These are phyloP conservation scores for Xylariaceae sp. DNA, from an alignment of 2,329 filamentous ascomycete genomes.

Conservation along the genomic window DNA sequence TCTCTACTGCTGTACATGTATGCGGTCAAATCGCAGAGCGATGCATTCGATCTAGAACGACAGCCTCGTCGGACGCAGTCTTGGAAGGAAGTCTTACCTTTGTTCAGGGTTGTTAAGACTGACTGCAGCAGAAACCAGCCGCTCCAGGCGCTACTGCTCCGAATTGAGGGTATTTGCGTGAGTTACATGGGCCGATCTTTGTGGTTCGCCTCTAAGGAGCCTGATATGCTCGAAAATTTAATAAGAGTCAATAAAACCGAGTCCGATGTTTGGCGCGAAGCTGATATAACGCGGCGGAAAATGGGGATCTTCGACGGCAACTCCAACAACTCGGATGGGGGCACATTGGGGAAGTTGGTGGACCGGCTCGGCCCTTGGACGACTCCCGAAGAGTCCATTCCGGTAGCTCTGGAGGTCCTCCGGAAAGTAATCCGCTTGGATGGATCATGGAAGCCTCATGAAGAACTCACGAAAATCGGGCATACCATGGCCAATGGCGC, in stretches of 20 bases:
- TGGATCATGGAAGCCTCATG: slow-evolving; percentile 26
- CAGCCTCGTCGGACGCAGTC: slow-evolving; percentile 37
- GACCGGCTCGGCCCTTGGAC: slow-evolving; percentile 32
- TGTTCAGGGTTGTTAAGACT: slow-evolving; percentile 22
- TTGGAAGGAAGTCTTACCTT: slow-evolving; percentile 24
- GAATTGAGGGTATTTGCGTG: slow-evolving; percentile 29
- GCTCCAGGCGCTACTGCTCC: slow-evolving; percentile 26
- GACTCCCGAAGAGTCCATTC: slow-evolving; percentile 26
- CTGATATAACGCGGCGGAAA: slow-evolving; percentile 22
- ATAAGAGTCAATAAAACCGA: slow-evolving; percentile 24
- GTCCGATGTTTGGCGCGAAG: slow-evolving; percentile 26
- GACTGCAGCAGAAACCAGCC: slow-evolving; percentile 23
- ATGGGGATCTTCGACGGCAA: slow-evolving; percentile 24
- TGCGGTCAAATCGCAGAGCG: slow-evolving; percentile 48
- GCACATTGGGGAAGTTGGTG: slow-evolving; percentile 28
- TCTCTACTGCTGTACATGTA: slow-evolving; percentile 43
- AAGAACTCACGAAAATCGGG: slow-evolving; percentile 23
- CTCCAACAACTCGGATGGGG: slow-evolving; percentile 24
- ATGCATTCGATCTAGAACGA: slow-evolving; percentile 40
- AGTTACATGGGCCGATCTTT: slow-evolving; percentile 22
- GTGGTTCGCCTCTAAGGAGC: slow-evolving; percentile 20
- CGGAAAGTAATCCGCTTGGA: slow-evolving; percentile 24
- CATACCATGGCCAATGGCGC: slow-evolving; percentile 22
- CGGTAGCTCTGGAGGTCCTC: slow-evolving; percentile 27
- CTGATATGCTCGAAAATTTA: slow-evolving; percentile 19